Evolutionary conservation across 257 asterid genomes (phyloP), one percentile per base, ranked within the genome.

Genomic region (Solanum phureja): DNA sequence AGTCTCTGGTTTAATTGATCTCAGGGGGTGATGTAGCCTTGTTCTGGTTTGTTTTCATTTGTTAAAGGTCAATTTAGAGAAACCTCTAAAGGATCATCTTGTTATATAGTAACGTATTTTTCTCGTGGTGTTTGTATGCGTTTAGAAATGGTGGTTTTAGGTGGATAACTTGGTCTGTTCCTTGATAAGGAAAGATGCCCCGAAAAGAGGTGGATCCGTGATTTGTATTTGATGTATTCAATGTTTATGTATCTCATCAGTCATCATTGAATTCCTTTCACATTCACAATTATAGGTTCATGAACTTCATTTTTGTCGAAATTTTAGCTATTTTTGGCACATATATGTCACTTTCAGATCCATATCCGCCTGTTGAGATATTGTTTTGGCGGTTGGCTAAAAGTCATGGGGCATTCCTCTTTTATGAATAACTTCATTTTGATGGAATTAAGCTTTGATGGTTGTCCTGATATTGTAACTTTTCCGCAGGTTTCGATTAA

Each of bases 401-500:
- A 44, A 82, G 44, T 82, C 69, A 3, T 18, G 29, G 4, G 31
- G 2, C 34, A 62, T 5, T 16, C 34, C 85, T 79, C 62, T 16
- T 49, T 49, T 8, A 79, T 44, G 85, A 18, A 49, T 18, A 16
- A 46, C 42, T 79, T 42, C 24, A 29, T 56, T 81, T 46, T 81
- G 68, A 81, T 81, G 68, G 68, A 81, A 81, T 44, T 49, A 29
- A 29, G 19, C 44, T 82, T 82, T 49, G 71, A 82, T 81, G 8
- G 27, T 81, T 86, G 31, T 71, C 82, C 87, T 91, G 88, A 88
- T 91, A 82, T 72, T 91, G 74, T 89, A 29, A 90, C 18, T 81
- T 86, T 8, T 77, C 73, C 49, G 89, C 93, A 89, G 94, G 92
- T 88, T 89, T 85, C 73, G 38, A 81, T 52, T 84, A 86, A 86